A percentile compares a stretch with the other conserved stretches of the same genome.
These are phyloP conservation scores for Mycena alexandri DNA, from an alignment of 768 basidiomycete species.

Conservation along the genomic window DNA sequence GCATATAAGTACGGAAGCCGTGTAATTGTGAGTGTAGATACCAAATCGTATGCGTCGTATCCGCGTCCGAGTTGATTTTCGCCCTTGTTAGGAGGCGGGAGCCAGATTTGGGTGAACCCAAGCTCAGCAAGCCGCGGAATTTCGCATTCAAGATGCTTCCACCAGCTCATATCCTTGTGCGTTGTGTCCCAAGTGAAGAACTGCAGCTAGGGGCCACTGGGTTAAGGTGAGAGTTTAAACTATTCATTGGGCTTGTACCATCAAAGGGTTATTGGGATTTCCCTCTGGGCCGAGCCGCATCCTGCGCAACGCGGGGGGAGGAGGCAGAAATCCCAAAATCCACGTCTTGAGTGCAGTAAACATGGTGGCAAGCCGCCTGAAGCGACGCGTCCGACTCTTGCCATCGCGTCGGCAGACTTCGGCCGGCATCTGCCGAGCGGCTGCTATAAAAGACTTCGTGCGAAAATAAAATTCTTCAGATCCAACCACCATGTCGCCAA, in stretches of 20 bases:
- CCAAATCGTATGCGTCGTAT: constrained; percentile 90
- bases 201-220: constrained; percentile 65
- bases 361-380: constrained; percentile 42
- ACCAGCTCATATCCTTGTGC: constrained; percentile 77
- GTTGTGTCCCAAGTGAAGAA: constrained; percentile 88
- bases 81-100: constrained; percentile 88
- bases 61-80: constrained; percentile 79
- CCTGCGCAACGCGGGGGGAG: constrained; percentile 59
- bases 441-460: not conserved
- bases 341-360: constrained; percentile 48
- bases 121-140: constrained; percentile 71
- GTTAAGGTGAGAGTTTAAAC: not conserved
- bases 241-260: constrained; percentile 61
- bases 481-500: constrained; percentile 54
- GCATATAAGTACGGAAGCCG: not conserved
- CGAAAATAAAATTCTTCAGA: constrained; percentile 47
- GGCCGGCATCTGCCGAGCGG: too few species aligned
- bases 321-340: constrained; percentile 36
- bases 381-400: constrained; percentile 21
- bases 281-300: constrained; percentile 74
- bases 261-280: constrained; percentile 67
- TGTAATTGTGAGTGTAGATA: constrained; percentile 46
- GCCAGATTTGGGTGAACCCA: constrained; percentile 86
- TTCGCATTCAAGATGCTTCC: constrained; percentile 79
- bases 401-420: too few species aligned